phyloP scores from a whole-genome alignment of 2,329 filamentous ascomycete species.

The Clonostachys rosea region DNA sequence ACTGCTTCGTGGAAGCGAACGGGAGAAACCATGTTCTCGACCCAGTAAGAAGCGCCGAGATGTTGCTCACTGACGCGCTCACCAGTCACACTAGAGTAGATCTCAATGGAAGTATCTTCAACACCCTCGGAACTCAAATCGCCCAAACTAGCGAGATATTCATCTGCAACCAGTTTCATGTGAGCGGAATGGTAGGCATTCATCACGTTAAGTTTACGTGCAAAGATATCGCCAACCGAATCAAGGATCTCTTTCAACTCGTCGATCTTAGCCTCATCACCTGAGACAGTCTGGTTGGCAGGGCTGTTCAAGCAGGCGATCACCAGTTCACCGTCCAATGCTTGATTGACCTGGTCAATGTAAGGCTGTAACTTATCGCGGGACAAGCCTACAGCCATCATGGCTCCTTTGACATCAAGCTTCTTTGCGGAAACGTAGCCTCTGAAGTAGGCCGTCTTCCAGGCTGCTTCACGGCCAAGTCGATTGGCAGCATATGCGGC shows the following conservation, averaged over 20 bases:
- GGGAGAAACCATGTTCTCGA: slow-evolving; percentile 13
- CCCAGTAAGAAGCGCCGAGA: slow-evolving; percentile 7
- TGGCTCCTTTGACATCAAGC: slow-evolving; percentile 27
- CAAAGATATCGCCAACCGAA: slow-evolving; percentile 14
- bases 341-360: slow-evolving; percentile 17
- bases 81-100: slow-evolving; percentile 9
- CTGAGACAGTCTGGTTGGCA: slow-evolving; percentile 23
- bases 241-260: slow-evolving; percentile 11
- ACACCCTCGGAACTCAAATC: slow-evolving; percentile 2
- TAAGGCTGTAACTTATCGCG: background rate
- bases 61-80: background rate
- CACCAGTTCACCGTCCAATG: no score
- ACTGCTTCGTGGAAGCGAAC: slow-evolving; percentile 8
- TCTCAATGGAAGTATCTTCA: background rate
- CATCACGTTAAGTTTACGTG: slow-evolving; percentile 13
- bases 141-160: background rate
- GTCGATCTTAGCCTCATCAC: slow-evolving; percentile 15
- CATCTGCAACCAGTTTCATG: slow-evolving; percentile 12
- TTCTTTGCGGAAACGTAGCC: slow-evolving; percentile 6
- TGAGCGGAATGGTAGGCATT: slow-evolving; percentile 20
- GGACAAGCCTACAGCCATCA: slow-evolving; percentile 48
- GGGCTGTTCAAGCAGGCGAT: slow-evolving; percentile 23
- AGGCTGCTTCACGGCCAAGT: slow-evolving; percentile 7
- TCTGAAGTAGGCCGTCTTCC: slow-evolving; percentile 12
- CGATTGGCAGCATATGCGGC: slow-evolving; percentile 22